Conservation (phyloP, 768 basidiomycete species). For the Russula olivacea region DNA sequence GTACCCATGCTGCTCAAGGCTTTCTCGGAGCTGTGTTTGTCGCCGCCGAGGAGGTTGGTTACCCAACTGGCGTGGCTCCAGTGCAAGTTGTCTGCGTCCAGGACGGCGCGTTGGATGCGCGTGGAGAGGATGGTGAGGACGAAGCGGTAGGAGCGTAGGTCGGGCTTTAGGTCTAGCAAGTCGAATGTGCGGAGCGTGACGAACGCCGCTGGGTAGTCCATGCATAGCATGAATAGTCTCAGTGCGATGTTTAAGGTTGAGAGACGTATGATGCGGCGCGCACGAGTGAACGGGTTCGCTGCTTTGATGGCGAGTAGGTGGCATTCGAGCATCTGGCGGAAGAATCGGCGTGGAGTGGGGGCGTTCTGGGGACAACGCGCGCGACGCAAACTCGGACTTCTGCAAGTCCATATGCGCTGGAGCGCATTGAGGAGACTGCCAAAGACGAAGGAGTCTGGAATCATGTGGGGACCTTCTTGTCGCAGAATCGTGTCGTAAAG, state of each 20-base stretch:
- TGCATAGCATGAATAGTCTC: constrained; percentile 15
- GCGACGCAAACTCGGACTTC: neutral
- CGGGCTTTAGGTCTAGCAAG: constrained; percentile 11
- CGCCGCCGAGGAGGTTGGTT: constrained; percentile 10
- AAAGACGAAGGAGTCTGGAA: constrained; percentile 30
- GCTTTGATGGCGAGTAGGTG: neutral
- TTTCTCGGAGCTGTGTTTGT: neutral
- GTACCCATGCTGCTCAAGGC: neutral
- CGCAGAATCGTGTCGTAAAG: constrained; percentile 40
- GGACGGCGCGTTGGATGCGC: constrained; percentile 1
- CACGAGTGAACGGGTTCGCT: neutral
- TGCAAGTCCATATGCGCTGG: neutral
- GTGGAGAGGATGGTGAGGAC: constrained; percentile 19
- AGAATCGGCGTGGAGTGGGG: constrained; percentile 15
- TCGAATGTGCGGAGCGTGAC: constrained; percentile 17
- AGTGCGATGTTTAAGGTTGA: constrained; percentile 23
- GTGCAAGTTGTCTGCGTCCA: no score
- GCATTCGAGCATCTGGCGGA: constrained; percentile 25
- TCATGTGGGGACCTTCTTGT: constrained; percentile 31
- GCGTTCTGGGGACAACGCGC: neutral
- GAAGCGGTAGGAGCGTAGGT: constrained; percentile 17
- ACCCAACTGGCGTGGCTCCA: constrained; percentile 3
- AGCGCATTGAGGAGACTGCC: constrained; percentile 24
- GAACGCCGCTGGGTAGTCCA: constrained; percentile 20
- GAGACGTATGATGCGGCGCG: constrained; percentile 3